A percentile compares a stretch with the other conserved stretches of the same genome.
phyloP scores from a whole-genome alignment of 352 stramenopile genomes.

The Globisporangium mamillatum region DNA sequence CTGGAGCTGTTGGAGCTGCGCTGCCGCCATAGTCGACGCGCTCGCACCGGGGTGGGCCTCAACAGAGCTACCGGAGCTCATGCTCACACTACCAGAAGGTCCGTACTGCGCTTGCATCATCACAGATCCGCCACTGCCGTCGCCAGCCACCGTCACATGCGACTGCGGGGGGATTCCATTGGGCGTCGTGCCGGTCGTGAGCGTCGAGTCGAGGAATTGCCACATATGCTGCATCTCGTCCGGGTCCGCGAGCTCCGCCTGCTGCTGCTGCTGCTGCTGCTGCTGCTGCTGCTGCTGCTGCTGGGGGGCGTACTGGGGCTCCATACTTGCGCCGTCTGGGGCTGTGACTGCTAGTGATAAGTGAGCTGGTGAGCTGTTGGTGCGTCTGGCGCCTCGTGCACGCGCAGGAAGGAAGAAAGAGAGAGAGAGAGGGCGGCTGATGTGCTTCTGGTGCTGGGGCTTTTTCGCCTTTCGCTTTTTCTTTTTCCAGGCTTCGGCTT shows the following conservation, averaged over 20 bases:
- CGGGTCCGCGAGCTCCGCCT: slow-evolving; percentile 10
- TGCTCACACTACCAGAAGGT: not conserved
- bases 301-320: slow-evolving; percentile 1
- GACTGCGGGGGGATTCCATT: slow-evolving; percentile 17
- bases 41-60: not conserved
- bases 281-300: not conserved
- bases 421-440: not conserved
- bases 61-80: slow-evolving; percentile 9
- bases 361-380: not conserved
- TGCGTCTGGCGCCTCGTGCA: not conserved
- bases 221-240: slow-evolving; percentile 67
- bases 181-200: slow-evolving; percentile 40
- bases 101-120: slow-evolving; percentile 17
- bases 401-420: not conserved
- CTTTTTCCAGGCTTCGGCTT: not conserved
- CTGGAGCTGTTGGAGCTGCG: not conserved
- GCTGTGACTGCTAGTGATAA: not conserved
- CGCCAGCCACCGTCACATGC: not conserved
- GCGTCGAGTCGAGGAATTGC: slow-evolving; percentile 57
- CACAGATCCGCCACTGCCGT: not conserved
- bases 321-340: not conserved
- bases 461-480: slow-evolving; percentile 5
- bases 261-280: slow-evolving; percentile 3
- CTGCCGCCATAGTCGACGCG: slow-evolving; percentile 14
- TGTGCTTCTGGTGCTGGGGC: not conserved